Evolutionary conservation across 2,329 filamentous ascomycete genomes (phyloP).

Genomic region (Colletotrichum musae): DNA sequence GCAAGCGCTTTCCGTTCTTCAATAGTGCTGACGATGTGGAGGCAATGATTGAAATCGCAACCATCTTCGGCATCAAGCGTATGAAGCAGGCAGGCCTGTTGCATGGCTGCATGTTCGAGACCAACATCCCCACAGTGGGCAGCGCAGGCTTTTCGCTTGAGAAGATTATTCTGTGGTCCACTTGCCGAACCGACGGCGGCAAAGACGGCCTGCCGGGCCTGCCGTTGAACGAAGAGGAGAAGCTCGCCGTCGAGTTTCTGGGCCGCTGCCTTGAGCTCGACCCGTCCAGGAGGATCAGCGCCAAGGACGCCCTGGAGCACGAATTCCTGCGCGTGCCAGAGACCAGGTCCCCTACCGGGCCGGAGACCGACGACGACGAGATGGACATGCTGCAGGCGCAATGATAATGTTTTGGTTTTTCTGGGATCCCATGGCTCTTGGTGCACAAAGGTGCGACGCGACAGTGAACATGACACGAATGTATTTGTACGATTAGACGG

Average conservation of each 20-base stretch:
- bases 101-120: conserved; percentile 94
- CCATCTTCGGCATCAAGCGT: conserved; percentile 87
- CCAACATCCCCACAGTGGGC: conserved; percentile 91
- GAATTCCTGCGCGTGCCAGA: conserved; percentile 71
- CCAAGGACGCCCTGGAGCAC: conserved; percentile 80
- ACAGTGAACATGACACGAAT: not conserved
- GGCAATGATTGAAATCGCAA: conserved; percentile 96
- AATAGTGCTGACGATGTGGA: conserved; percentile 99
- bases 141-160: conserved; percentile 88
- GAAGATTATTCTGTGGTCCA: conserved; percentile 97
- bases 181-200: conserved; percentile 77
- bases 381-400: conserved; percentile 61
- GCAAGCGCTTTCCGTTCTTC: conserved; percentile 96
- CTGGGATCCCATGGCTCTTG: not conserved
- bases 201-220: conserved; percentile 61
- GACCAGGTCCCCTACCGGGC: conserved; percentile 43
- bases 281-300: conserved; percentile 80
- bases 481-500: conserved; percentile 20
- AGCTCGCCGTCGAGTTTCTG: conserved; percentile 80
- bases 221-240: conserved; percentile 76
- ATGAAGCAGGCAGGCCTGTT: conserved; percentile 88
- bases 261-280: conserved; percentile 82
- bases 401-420: conserved; percentile 27
- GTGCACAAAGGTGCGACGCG: not conserved
- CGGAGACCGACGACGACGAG: conserved; percentile 64